A percentile compares a stretch with the other conserved stretches of the same genome.
Evolutionary conservation across 2,329 filamentous ascomycete species (phyloP).

Genomic region (Decorospora gaudefroyi): DNA sequence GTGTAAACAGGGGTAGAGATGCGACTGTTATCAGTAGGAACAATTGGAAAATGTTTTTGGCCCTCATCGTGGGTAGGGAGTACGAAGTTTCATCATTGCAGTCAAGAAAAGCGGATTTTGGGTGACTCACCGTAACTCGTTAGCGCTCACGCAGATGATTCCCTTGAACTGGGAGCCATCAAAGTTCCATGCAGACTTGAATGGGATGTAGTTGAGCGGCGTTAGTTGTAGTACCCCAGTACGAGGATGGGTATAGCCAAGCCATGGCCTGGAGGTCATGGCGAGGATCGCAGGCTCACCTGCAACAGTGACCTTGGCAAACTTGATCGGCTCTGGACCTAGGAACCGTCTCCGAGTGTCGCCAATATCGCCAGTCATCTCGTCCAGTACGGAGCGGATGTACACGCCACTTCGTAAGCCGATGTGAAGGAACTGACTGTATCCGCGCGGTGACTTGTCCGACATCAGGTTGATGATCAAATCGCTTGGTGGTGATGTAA

Average conservation of each 20-base stretch:
- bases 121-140: slow-evolving; percentile 84
- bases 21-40: slow-evolving; percentile 79
- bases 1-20: background rate
- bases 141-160: slow-evolving; percentile 89
- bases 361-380: slow-evolving; percentile 91
- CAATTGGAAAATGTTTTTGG: slow-evolving; percentile 74
- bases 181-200: slow-evolving; percentile 97
- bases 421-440: slow-evolving; percentile 91
- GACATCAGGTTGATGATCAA: slow-evolving; percentile 94
- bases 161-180: slow-evolving; percentile 94
- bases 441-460: slow-evolving; percentile 86
- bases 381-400: slow-evolving; percentile 89
- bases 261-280: slow-evolving; percentile 91
- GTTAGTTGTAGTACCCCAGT: slow-evolving; percentile 90
- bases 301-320: slow-evolving; percentile 89
- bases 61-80: slow-evolving; percentile 53
- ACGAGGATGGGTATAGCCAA: slow-evolving; percentile 88
- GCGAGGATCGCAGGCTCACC: slow-evolving; percentile 84
- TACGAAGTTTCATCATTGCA: slow-evolving; percentile 68
- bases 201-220: slow-evolving; percentile 81
- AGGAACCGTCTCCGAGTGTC: slow-evolving; percentile 95
- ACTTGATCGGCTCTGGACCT: slow-evolving; percentile 83
- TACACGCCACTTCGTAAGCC: slow-evolving; percentile 96
- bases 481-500: slow-evolving; percentile 87
- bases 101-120: slow-evolving; percentile 25